Conservation (phyloP, 495 filamentous ascomycete species). For the Tuber melanosporum region DNA sequence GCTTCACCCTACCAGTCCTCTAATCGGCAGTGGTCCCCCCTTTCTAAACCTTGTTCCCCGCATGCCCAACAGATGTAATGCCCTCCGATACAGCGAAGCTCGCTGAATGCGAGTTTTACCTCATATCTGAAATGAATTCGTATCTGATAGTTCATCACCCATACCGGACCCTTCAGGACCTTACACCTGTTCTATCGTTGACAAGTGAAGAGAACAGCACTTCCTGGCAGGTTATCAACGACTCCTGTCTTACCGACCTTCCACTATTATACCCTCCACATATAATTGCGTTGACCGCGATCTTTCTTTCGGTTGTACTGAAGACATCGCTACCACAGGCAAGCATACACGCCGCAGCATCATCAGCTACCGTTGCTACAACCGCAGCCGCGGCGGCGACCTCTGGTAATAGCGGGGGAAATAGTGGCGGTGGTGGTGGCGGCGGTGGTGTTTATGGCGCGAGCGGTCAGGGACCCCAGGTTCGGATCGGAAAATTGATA, state of each 20-base stretch:
- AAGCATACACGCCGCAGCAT: slow-evolving; percentile 38
- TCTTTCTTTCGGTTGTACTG: slow-evolving; percentile 76
- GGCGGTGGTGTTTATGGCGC: slow-evolving; percentile 26
- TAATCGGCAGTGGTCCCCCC: slow-evolving; percentile 29
- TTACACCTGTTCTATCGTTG: slow-evolving; percentile 64
- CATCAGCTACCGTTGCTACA: slow-evolving; percentile 45
- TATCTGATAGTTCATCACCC: slow-evolving; percentile 94
- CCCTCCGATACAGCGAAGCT: slow-evolving; percentile 75
- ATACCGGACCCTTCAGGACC: slow-evolving; percentile 76
- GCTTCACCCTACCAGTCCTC: slow-evolving; percentile 30
- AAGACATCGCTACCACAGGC: slow-evolving; percentile 50
- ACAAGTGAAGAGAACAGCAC: slow-evolving; percentile 69
- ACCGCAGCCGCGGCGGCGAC: slow-evolving; percentile 45
- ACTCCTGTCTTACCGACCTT: slow-evolving; percentile 90
- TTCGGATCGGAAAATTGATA: slow-evolving; percentile 66
- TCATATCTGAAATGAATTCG: slow-evolving; percentile 91
- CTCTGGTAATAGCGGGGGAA: slow-evolving; percentile 33
- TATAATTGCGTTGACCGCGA: slow-evolving; percentile 81
- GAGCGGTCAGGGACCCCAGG: slow-evolving; percentile 44
- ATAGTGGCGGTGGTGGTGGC: slow-evolving; percentile 33
- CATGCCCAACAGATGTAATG: slow-evolving; percentile 58
- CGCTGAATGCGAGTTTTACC: slow-evolving; percentile 91
- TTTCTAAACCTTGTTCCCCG: slow-evolving; percentile 22
- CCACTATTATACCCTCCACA: slow-evolving; percentile 84
- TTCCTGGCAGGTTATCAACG: slow-evolving; percentile 86